Conservation (phyloP, 2,329 filamentous ascomycete species). For the Aspergillus eucalypticola region DNA sequence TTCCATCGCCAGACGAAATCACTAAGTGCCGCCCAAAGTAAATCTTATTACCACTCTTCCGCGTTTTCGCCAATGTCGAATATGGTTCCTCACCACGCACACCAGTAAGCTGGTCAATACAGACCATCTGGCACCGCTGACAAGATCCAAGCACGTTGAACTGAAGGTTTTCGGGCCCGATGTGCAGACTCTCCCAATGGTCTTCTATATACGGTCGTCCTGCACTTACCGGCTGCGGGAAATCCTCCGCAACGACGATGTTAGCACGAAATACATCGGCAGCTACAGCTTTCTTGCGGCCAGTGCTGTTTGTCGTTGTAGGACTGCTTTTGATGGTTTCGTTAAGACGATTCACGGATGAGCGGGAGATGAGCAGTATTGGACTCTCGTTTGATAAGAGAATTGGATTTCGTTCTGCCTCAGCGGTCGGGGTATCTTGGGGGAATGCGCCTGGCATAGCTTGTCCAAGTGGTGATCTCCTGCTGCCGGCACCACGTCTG, state of each 20-base stretch:
- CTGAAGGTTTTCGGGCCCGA: slow-evolving; percentile 52
- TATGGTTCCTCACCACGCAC: slow-evolving; percentile 82
- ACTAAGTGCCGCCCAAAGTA: slow-evolving; percentile 80
- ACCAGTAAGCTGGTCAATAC: slow-evolving; percentile 81
- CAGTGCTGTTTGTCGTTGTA: slow-evolving; percentile 17
- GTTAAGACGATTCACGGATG: slow-evolving; percentile 79
- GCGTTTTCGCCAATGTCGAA: slow-evolving; percentile 81
- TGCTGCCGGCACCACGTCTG: slow-evolving; percentile 53
- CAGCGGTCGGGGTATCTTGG: slow-evolving; percentile 46
- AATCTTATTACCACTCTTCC: slow-evolving; percentile 79
- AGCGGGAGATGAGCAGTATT: slow-evolving; percentile 78
- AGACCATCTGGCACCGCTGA: slow-evolving; percentile 93
- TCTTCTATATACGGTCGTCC: slow-evolving; percentile 76
- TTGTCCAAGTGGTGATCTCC: slow-evolving; percentile 15
- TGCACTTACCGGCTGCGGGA: slow-evolving; percentile 43
- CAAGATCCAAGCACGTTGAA: slow-evolving; percentile 75
- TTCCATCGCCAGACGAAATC: slow-evolving; percentile 32
- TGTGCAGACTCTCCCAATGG: slow-evolving; percentile 66
- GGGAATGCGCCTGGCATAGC: slow-evolving; percentile 58
- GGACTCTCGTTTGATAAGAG: slow-evolving; percentile 91
- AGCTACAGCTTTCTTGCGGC: slow-evolving; percentile 56
- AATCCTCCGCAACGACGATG: slow-evolving; percentile 66
- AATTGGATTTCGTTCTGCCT: slow-evolving; percentile 59
- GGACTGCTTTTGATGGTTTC: slow-evolving; percentile 62
- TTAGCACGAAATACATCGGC: slow-evolving; percentile 86